Evolutionary conservation across 2,329 filamentous ascomycete species (phyloP), one percentile per base, ranked within the genome.

Genomic region (Plectosphaerella plurivora): DNA sequence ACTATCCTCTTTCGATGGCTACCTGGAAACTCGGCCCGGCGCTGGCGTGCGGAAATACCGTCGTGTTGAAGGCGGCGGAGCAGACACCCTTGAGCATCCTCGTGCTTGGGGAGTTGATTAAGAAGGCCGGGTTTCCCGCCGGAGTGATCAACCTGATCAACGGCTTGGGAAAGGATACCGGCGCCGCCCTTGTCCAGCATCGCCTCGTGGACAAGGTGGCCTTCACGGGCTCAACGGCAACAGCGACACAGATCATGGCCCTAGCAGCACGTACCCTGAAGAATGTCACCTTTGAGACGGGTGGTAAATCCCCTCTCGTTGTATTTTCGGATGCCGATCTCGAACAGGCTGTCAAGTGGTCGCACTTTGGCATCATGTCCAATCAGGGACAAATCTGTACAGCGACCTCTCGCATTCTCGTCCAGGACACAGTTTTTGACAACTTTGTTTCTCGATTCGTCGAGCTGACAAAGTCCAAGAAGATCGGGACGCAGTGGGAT

Each of bases 81-180:
- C n/a, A n/a, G n/a, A n/a, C n/a, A n/a, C n/a, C n/a, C n/a, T n/a
- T n/a, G n/a, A n/a, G n/a, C n/a, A 79, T 81, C 68, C 64, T 84
- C 8, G 82, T 84, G 55, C 72, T 89, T 3, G 86, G 76, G 2
- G 77, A 74, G 14, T 70, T 89, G 37, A 76, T 90, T 57, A 82
- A 82, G 54, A 78, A 88, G 61, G 85, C 86, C 20, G 87, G 87
- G 0, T 89, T 90, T 63, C 87, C 87, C 9, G 80, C 86, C 1
- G 87, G 87, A 42, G 86, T 91, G 7, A 69, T 90, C 58, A 90
- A 90, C 65, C 77, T 91, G 55, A 62, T 89, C 53, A 88, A 87
- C 55, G 87, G 87, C 2, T 74, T 81, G 54, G 86, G 87, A 11
- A 72, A 74, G 39, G 80, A 81, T 49, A 82, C 84, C 1, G 87